A percentile compares a stretch with the other conserved stretches of the same genome.
phyloP scores from a whole-genome alignment of 768 basidiomycete genomes.

The Heimioporus sp. region DNA sequence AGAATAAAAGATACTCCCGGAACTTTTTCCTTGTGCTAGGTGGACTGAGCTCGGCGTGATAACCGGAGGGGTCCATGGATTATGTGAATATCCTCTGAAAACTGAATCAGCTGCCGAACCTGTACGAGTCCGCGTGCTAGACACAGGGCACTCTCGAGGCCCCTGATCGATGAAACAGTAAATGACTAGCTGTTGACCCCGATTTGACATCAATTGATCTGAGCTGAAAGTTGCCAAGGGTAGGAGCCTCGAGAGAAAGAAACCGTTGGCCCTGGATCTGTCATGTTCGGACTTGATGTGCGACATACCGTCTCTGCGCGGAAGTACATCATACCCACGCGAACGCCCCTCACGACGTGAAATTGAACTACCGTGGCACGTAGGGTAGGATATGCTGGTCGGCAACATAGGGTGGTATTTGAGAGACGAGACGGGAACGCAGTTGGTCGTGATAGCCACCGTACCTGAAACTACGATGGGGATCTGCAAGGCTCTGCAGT shows the following conservation, averaged over 20 bases:
- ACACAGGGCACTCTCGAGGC: conserved; percentile 1
- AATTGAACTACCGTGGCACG: conserved; percentile 3
- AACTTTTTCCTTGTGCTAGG: background rate
- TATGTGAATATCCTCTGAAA: background rate
- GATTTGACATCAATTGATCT: conserved; percentile 1
- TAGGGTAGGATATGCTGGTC: conserved; percentile 1
- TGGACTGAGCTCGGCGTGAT: background rate
- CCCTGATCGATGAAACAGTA: conserved; percentile 10
- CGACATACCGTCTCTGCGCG: background rate
- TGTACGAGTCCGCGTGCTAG: conserved; percentile 6
- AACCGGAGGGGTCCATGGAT: background rate
- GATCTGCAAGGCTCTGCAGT: conserved; percentile 24
- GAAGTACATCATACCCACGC: conserved; percentile 5
- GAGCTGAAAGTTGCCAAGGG: conserved; percentile 6
- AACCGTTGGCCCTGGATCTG: conserved; percentile 8
- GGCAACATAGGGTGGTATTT: background rate
- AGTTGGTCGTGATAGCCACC: conserved; percentile 10
- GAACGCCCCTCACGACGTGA: conserved; percentile 5
- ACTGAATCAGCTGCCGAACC: background rate
- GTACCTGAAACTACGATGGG: conserved; percentile 17
- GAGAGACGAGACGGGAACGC: conserved; percentile 19
- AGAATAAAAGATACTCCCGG: background rate
- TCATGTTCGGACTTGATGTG: background rate
- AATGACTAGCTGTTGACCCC: background rate
- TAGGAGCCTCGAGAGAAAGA: conserved; percentile 2